phyloP scores from a whole-genome alignment of 2,329 filamentous ascomycete species.

The Chrysoporthe cubensis region DNA sequence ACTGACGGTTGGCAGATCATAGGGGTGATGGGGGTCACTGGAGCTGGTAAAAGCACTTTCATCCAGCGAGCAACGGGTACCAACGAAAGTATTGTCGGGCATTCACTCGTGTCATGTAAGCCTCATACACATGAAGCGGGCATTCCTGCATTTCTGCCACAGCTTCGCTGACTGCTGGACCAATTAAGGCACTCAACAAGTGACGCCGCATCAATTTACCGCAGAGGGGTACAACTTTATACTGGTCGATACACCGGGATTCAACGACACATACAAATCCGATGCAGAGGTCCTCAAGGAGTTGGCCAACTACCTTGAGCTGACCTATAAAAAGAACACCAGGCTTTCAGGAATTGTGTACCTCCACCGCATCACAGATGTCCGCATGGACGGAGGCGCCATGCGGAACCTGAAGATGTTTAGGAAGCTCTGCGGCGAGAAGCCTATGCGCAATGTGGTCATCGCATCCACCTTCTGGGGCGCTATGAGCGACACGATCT shows the following conservation, averaged over 20 bases:
- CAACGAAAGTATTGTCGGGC: conserved; percentile 4
- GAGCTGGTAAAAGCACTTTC: neutral
- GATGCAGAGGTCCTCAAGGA: conserved; percentile 13
- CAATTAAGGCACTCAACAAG: conserved; percentile 1
- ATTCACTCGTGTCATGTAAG: conserved; percentile 10
- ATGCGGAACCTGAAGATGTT: conserved; percentile 14
- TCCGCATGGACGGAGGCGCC: conserved; percentile 7
- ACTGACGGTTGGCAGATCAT: conserved; percentile 4
- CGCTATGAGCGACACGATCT: neutral
- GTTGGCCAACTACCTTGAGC: conserved; percentile 1
- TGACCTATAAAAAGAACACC: neutral
- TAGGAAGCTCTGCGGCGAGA: conserved; percentile 13
- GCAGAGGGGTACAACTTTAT: conserved; percentile 4
- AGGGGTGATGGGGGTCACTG: conserved; percentile 1
- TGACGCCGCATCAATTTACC: conserved; percentile 2
- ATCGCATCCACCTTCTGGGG: conserved; percentile 10
- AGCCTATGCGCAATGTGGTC: conserved; percentile 10
- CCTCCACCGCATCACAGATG: conserved; percentile 13
- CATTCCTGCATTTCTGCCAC: neutral
- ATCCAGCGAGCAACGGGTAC: conserved; percentile 3
- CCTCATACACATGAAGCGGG: neutral
- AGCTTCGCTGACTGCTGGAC: neutral
- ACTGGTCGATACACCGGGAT: conserved; percentile 12
- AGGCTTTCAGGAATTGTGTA: conserved; percentile 8
- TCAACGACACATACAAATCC: conserved; percentile 9